Conservation (phyloP, 2,329 filamentous ascomycete genomes). For the Paraphoma chrysanthemicola region DNA sequence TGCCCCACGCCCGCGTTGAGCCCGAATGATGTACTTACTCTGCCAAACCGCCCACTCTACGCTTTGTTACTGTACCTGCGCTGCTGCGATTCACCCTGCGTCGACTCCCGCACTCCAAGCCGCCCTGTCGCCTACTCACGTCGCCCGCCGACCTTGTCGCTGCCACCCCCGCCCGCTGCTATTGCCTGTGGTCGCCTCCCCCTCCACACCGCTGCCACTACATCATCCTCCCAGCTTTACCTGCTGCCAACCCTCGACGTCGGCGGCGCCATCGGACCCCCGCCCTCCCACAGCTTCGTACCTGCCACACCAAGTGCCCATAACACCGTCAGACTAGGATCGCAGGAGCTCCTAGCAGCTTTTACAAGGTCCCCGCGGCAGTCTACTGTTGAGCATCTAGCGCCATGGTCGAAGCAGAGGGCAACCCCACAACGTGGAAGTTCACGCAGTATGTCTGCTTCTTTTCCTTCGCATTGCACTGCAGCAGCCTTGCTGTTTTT, state of each 20-base stretch:
- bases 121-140: conserved; percentile 24
- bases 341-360: conserved; percentile 18
- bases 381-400: conserved; percentile 20
- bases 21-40: background rate
- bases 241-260: conserved; percentile 34
- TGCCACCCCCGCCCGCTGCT: conserved; percentile 12
- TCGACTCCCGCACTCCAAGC: conserved; percentile 26
- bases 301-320: conserved; percentile 13
- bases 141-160: conserved; percentile 1
- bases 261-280: conserved; percentile 34
- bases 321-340: conserved; percentile 9
- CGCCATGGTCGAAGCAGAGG: conserved; percentile 96
- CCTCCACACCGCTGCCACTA: conserved; percentile 34
- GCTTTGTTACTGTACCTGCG: conserved; percentile 27
- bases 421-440: conserved; percentile 97
- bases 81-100: conserved; percentile 23
- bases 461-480: background rate
- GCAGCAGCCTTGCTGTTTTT: background rate
- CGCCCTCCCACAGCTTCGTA: conserved; percentile 18
- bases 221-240: conserved; percentile 33
- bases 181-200: conserved; percentile 23
- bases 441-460: conserved; percentile 85
- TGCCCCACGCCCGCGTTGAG: background rate
- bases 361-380: conserved; percentile 17
- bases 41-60: conserved; percentile 20